Evolutionary conservation across 106 monocot species (phyloP), one percentile per base, ranked within the genome.

Genomic region (Allium cepa): DNA sequence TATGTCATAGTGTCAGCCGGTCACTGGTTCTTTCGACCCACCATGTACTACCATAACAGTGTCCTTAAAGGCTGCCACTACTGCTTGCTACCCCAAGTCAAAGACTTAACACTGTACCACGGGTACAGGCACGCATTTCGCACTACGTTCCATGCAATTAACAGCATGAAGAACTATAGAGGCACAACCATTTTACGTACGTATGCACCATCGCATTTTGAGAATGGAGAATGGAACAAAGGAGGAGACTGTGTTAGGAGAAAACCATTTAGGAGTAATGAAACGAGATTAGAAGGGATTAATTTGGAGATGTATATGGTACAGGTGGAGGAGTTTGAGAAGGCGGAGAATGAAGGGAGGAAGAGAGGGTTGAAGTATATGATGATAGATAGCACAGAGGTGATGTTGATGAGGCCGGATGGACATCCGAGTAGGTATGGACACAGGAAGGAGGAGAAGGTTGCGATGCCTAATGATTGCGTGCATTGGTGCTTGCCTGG

Each of bases 401-500:
- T 70, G 4, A 79, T 79, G 74, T 46, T 74, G 70, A 49, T 74
- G 59, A 63, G 79, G 59, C 70, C 79, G 7, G 79, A 79, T 50
- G 79, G 79, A 55, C 79, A 79, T 53, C 79, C 79, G 6, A 57
- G 63, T 56, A 46, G 47, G 46, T 70, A 79, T 69, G 79, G 79
- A 45, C 79, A 74, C 12, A 17, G 50, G 13, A 45, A 59, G 4
- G 36, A 59, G 14, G 70, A 65, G 11, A 59, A 58, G 2, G 46
- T 58, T 26, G 10, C 8, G 2, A 26, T 66, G 71, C 50, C 58
- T 5, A 76, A 70, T 12, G 79, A 79, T 27, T 79, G 79, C 46
- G 70, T 79, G 63, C 79, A 79, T 11, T 79, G 79, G 79, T 79
- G 79, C 56, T 59, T 79, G 67, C 79, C 79, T 7, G 79, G 79